Conservation (phyloP, 139 green algal genomes). For the Picochlorum costavermella region DNA sequence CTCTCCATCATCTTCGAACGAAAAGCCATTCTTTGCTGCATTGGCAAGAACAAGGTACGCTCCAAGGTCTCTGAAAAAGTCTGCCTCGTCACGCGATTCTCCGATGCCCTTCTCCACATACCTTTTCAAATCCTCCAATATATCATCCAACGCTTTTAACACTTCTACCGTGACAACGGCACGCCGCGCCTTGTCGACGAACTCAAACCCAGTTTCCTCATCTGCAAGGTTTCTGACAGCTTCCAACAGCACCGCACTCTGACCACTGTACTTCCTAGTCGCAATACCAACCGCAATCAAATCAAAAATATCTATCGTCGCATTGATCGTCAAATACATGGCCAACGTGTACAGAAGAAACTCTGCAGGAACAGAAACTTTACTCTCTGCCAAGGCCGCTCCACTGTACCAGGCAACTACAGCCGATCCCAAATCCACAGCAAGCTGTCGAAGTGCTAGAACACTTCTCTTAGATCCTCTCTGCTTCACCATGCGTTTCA, state of each 20-base stretch:
- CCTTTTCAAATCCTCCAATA: conserved; percentile 18
- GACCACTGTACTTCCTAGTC: conserved; percentile 10
- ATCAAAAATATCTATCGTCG: conserved; percentile 21
- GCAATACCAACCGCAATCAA: conserved; percentile 10
- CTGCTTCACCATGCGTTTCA: conserved; percentile 18
- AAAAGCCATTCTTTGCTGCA: conserved; percentile 2
- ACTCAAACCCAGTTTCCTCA: conserved; percentile 8
- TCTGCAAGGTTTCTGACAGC: conserved; percentile 24
- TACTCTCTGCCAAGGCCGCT: not conserved
- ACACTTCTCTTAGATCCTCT: conserved; percentile 2
- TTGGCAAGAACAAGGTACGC: conserved; percentile 9
- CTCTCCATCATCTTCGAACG: not conserved
- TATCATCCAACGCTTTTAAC: conserved; percentile 24
- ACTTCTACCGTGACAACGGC: conserved; percentile 9
- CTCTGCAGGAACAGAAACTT: conserved; percentile 12
- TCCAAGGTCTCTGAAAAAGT: conserved; percentile 24
- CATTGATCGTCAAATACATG: conserved; percentile 22
- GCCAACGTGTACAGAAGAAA: conserved; percentile 13
- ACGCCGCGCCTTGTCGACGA: conserved; percentile 22
- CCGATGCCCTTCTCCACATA: not conserved
- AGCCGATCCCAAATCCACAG: conserved; percentile 7
- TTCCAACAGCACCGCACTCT: conserved; percentile 16
- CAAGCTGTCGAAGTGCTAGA: conserved; percentile 11
- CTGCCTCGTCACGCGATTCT: not conserved
- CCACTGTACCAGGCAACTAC: conserved; percentile 17